Conservation (phyloP, 495 filamentous ascomycete species). For the Penicillium cosmopolitanum region DNA sequence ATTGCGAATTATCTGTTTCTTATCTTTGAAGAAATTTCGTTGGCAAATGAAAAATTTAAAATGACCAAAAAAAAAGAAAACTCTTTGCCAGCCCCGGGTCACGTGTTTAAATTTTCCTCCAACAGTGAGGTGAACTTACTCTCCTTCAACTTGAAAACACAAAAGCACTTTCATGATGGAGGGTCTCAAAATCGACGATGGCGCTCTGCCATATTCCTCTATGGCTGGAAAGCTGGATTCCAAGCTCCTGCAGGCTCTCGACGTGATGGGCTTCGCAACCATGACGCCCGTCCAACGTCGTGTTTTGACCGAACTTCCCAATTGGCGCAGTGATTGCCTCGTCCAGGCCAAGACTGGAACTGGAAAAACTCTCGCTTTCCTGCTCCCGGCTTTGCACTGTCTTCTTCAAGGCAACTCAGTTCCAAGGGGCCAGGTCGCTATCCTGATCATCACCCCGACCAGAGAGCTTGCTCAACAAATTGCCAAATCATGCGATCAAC, state of each 20-base stretch:
- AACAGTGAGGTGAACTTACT: not conserved
- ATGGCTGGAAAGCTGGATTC: slow-evolving; percentile 54
- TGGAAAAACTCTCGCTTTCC: slow-evolving; percentile 80
- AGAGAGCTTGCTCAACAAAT: slow-evolving; percentile 71
- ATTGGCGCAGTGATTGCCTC: slow-evolving; percentile 54
- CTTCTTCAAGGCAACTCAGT: slow-evolving; percentile 46
- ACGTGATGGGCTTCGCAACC: slow-evolving; percentile 46
- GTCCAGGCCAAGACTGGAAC: slow-evolving; percentile 88
- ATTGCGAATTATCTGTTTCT: not conserved
- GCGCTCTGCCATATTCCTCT: slow-evolving; percentile 41
- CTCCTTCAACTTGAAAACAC: slow-evolving; percentile 44
- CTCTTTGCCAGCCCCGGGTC: not conserved
- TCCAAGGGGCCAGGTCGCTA: slow-evolving; percentile 54
- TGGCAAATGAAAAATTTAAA: not conserved
- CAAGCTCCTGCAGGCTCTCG: slow-evolving; percentile 48
- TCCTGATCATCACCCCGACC: slow-evolving; percentile 67
- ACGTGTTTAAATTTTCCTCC: slow-evolving; percentile 5
- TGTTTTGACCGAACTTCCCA: slow-evolving; percentile 55
- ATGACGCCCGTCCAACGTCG: slow-evolving; percentile 63
- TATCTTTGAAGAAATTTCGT: not conserved
- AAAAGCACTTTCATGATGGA: slow-evolving; percentile 24
- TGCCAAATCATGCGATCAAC: slow-evolving; percentile 57
- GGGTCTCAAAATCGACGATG: slow-evolving; percentile 25
- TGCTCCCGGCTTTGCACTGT: slow-evolving; percentile 73
- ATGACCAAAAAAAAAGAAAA: not conserved